Percentiles rank a stretch among this genome's conserved stretches.
These are phyloP conservation scores for Saturnispora galanensis DNA, from an alignment of 805 yeast genomes.

Conservation along the genomic window DNA sequence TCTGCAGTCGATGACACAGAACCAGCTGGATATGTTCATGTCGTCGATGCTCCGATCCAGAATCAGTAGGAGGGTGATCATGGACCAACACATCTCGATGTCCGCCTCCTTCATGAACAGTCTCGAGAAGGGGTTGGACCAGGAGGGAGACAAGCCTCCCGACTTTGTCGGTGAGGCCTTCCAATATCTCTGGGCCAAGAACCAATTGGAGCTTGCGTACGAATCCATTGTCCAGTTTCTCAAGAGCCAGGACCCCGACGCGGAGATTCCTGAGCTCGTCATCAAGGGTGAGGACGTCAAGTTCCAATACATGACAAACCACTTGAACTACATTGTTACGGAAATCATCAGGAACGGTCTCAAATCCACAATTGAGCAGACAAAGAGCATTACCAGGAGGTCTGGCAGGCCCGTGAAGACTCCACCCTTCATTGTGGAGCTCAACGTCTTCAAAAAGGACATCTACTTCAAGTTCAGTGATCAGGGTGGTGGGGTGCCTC, in stretches of 20 bases:
- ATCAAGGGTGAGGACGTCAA: conserved; percentile 68
- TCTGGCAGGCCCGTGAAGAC: conserved; percentile 28
- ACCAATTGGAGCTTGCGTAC: conserved; percentile 51
- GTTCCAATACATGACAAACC: conserved; percentile 80
- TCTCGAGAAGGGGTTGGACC: conserved; percentile 25
- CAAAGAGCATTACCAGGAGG: conserved; percentile 21
- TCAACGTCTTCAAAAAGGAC: conserved; percentile 55
- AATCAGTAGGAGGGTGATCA: conserved; percentile 80
- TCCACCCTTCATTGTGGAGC: conserved; percentile 69
- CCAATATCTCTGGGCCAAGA: conserved; percentile 64
- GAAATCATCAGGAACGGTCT: conserved; percentile 80
- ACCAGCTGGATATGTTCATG: conserved; percentile 61
- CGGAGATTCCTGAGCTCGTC: conserved; percentile 60
- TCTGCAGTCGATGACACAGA: conserved; percentile 45
- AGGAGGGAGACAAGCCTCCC: conserved; percentile 38
- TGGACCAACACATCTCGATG: conserved; percentile 82
- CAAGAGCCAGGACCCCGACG: conserved; percentile 42
- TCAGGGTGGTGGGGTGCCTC: conserved; percentile 78
- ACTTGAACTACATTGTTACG: conserved; percentile 76
- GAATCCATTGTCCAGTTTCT: conserved; percentile 41
- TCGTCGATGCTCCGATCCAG: conserved; percentile 74
- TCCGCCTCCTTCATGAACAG: conserved; percentile 46
- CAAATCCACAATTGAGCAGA: conserved; percentile 63
- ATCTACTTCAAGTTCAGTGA: conserved; percentile 76
- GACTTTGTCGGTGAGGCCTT: conserved; percentile 70